Evolutionary conservation across 2,329 filamentous ascomycete genomes (phyloP), one percentile per base, ranked within the genome.

Genomic region (Fusarium coffeatum): DNA sequence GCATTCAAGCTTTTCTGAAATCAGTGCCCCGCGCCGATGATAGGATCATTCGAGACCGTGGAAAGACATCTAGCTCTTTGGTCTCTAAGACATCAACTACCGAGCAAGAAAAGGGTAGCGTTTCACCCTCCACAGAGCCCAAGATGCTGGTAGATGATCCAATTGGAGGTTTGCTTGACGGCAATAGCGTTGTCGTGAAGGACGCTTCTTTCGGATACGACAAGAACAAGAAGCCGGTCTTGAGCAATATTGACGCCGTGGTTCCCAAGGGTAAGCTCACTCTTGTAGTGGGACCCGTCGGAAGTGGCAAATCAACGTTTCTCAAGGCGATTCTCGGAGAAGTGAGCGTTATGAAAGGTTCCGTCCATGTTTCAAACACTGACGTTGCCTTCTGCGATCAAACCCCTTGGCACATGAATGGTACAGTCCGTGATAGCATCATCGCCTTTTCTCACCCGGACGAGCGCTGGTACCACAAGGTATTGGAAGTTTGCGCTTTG

Each of bases 241-340:
- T 72, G 4, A 51, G 48, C 4, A 37, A 51, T 13, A 63, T 72
- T n/a, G 56, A 49, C 6, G 51, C 30, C 1, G 34, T 59, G 0
- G 13, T 71, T 1, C 70, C 69, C 2, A 0, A 18, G 6, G 54
- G 63, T 0, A 72, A 64, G 15, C 28, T 73, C 5, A 59, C 67
- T 27, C 66, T 78, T 6, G 25, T 81, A 4, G 63, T 79, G 8
- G 80, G 80, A 0, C 79, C 79, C 0, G 77, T 82, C 0, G 80
- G 79, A 0, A 78, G 72, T 25, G 80, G 80, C 12, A 82, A 81
- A 58, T 78, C 76, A 1, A 78, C 77, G 4, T 59, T 80, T 3
- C 65, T 80, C 32, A 75, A 78, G 32, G 64, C 74, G 13, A 54
- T 81, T 0, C 72, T 80, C 0, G 76, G 77, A 11, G 77, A 79